Evolutionary conservation across 2,329 filamentous ascomycete species (phyloP), one percentile per base, ranked within the genome.

Genomic region (Phaeoacremonium minimum): DNA sequence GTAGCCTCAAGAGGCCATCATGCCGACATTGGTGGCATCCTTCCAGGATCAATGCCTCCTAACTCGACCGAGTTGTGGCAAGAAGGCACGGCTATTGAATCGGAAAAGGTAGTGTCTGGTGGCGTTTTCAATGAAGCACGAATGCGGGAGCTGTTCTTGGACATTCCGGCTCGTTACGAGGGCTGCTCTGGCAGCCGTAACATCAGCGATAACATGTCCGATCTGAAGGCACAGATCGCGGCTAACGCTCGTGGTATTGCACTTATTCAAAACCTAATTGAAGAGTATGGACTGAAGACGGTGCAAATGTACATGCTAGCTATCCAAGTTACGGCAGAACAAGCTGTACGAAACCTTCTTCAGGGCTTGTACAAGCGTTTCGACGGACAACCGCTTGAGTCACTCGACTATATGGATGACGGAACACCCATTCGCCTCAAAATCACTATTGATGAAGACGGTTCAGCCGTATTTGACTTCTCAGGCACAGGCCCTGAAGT

Each of bases 331-430:
- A 66, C 61, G 16, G 63, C 64, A 7, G 64, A 67, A 35, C 37
- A 49, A 3, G 56, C 60, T 0, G 56, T 62, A 4, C 57, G 60
- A 2, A 43, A 44, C 7, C 49, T 49, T 9, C 42, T 61, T 30
- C 46, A 45, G 13, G 37, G 38, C 12, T 18, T 62, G 32, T 47
- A 80, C 4, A 69, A 76, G 42, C 69, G 76, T 41, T 72, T 84
- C 31, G 43, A 55, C 32, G 31, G 22, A 35, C 15, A 44, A 2
- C 37, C 39, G 4, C 46, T 57, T 4, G 36, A 41, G 7, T 48
- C 52, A 5, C 46, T 48, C 7, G 59, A 64, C 40, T 53, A 47
- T 32, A 50, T 63, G 33, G 61, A 64, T 36, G 56, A 61, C 35
- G 59, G 61, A 2, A 63, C 61, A 0, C 45, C 46, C 6, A 48